Conservation (phyloP, 257 asterid genomes). For the Scutellaria barbata region DNA sequence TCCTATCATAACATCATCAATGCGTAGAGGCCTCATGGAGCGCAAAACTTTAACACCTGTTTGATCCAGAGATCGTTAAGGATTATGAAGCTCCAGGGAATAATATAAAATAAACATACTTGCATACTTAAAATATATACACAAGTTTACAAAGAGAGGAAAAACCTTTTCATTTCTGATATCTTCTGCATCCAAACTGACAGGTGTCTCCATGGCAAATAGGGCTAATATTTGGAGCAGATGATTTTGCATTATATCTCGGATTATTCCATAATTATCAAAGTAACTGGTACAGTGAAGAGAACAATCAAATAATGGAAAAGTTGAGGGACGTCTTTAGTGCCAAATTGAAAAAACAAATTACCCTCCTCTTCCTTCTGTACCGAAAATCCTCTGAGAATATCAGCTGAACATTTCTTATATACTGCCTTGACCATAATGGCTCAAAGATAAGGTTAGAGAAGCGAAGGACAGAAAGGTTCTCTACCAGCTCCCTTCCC, state of each 20-base stretch:
- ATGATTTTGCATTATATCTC: slow-evolving; percentile 99
- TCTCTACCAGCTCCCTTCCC: slow-evolving; percentile 99
- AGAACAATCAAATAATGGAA: slow-evolving; percentile 23
- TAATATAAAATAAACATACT: not conserved
- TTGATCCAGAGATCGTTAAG: slow-evolving; percentile 28
- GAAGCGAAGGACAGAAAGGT: slow-evolving; percentile 93
- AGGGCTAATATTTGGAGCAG: slow-evolving; percentile 95
- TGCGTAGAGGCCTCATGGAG: slow-evolving; percentile 73
- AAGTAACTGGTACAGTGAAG: slow-evolving; percentile 65
- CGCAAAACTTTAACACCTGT: slow-evolving; percentile 97
- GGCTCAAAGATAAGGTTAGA: slow-evolving; percentile 95
- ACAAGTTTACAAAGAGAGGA: slow-evolving; percentile 8
- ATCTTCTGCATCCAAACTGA: slow-evolving; percentile 97
- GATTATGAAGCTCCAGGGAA: not conserved
- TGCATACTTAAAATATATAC: not conserved
- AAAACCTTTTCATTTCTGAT: slow-evolving; percentile 92
- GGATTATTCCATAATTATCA: slow-evolving; percentile 86
- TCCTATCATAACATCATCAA: slow-evolving; percentile 78
- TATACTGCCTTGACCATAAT: slow-evolving; percentile 95
- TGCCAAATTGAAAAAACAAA: slow-evolving; percentile 31
- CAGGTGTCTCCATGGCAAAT: slow-evolving; percentile 99
- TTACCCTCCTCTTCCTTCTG: slow-evolving; percentile 99
- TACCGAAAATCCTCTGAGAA: slow-evolving; percentile 98
- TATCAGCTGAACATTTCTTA: slow-evolving; percentile 90
- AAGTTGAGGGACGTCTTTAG: slow-evolving; percentile 9